Percentiles rank a stretch among this genome's conserved stretches.
Conservation (phyloP, 2,329 filamentous ascomycete genomes). For the Zalaria sp. region DNA sequence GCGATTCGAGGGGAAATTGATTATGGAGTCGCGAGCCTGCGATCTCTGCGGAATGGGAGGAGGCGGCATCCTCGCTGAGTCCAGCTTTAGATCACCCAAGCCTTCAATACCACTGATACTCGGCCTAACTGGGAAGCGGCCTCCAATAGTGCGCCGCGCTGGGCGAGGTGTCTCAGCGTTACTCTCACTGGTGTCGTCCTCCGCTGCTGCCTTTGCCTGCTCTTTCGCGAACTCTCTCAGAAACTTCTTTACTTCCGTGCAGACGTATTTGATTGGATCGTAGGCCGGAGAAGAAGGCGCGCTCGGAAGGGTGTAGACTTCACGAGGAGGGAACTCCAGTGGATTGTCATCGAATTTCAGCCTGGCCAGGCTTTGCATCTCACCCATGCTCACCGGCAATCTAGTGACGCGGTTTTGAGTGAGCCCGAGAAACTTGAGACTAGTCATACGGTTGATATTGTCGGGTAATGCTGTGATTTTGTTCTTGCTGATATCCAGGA, state of each 20-base stretch:
- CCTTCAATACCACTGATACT: slow-evolving; percentile 44
- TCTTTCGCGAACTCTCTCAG: slow-evolving; percentile 26
- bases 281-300: slow-evolving; percentile 16
- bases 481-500: slow-evolving; percentile 83
- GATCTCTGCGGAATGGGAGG: slow-evolving; percentile 71
- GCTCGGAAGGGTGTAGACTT: slow-evolving; percentile 24
- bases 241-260: slow-evolving; percentile 45
- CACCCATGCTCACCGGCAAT: slow-evolving; percentile 68
- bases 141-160: slow-evolving; percentile 39
- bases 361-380: slow-evolving; percentile 80
- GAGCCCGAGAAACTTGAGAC: slow-evolving; percentile 77
- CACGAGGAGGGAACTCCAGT: slow-evolving; percentile 55
- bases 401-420: slow-evolving; percentile 78
- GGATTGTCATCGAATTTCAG: slow-evolving; percentile 85
- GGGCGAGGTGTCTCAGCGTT: slow-evolving; percentile 65
- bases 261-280: slow-evolving; percentile 33
- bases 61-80: slow-evolving; percentile 47
- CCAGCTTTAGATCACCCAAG: slow-evolving; percentile 31
- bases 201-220: slow-evolving; percentile 6
- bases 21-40: slow-evolving; percentile 49
- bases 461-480: slow-evolving; percentile 64
- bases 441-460: slow-evolving; percentile 67
- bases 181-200: slow-evolving; percentile 44
- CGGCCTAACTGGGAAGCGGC: slow-evolving; percentile 50
- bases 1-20: slow-evolving; percentile 22